Base-by-base conservation (phyloP, 139 green algal genomes). In the Tetradesmus lagerheimii region DNA sequence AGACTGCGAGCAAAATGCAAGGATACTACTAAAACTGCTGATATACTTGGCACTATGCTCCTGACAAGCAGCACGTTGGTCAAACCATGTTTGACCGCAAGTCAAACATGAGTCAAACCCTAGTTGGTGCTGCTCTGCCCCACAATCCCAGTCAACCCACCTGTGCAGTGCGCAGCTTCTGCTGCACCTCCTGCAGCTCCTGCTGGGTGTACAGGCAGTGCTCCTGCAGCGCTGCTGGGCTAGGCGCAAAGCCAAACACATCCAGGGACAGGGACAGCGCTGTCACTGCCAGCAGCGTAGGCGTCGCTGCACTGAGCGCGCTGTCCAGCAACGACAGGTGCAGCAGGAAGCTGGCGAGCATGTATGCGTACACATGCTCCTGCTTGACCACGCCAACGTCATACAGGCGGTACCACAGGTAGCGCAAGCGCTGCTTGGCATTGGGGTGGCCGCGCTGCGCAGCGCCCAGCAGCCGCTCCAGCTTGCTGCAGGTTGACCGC, bases 361-460 rank as follows among this genome's bases (percentile, higher is more conserved):
- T 94, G 81, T 96, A 96, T 6, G 95, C 85, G 86, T 96, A 93
- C 93, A 96, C 95, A 41, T 95, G 92, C 37, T 94, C 89, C 71
- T 85, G 35, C 25, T 66, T 50, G 27, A 93, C 39, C 6, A 91
- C 77, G 8, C 78, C 87, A 16, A 57, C 80, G 14, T 89, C 79
- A 12, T 90, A 83, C 45, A 90, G 80, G 3, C 92, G 87, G 90
- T 94, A 96, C 94, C 94, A 96, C 43, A 96, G 92, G 75, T 75
- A 91, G 20, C 94, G 80, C 57, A 96, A 93, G 76, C 94, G 93
- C 92, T 95, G 95, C 80, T 96, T 96, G 81, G 91, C 39, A 74
- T 94, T 95, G 67, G 94, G 93, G 34, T 82, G 80, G 31, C 50
- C 67, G 41, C 91, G 86, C 12, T 93, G 66, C 27, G 53, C 37